Evolutionary conservation across 225 moss, liverwort and hornwort genomes (phyloP), one percentile per base, ranked within the genome.

Genomic region (Pseudisothecium myosuroides): DNA sequence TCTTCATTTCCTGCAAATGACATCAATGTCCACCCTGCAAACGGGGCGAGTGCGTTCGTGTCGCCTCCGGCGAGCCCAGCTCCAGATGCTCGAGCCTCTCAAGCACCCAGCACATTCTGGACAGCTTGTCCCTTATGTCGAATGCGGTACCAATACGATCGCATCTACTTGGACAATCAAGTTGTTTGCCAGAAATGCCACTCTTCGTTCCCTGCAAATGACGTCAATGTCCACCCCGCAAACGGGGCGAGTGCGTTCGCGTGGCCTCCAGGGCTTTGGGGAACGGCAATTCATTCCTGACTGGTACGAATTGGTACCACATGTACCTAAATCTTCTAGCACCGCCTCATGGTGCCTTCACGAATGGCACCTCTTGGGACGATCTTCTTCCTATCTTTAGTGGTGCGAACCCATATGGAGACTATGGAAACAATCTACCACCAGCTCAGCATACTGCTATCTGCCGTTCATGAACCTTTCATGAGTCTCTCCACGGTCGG

Each of bases 131-230:
- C 96, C 28, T 4, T 85, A 3, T 98, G 98, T 91, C 91, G 88
- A 88, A 95, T 95, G 94, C 94, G 95, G 86, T 97, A 97, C 85
- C 96, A 97, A 86, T 97, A 93, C 84, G 68, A 89, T 90, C 91
- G 95, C 76, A 93, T 87, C 3, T 96, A 93, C 80, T 88, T 95
- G 76, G 85, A 92, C 84, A 83, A 89, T 81, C 93, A 93, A 80
- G 91, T 98, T 26, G 93, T 95, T 54, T 98, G 98, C 89, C 94
- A 92, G 80, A 96, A 96, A 36, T 98, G 97, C 67, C 90, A 92
- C 86, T 94, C 87, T 82, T 87, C 91, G 10, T 96, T 97, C 82
- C 84, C 82, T 47, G 96, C 98, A 58, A 91, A 90, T 72, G 96
- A 96, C 80, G 91, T 97, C 62, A 90, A 75, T 69, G 80, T 76